phyloP scores from a whole-genome alignment of 108 stramenopile genomes.

The Nannochloropsis oceanica region DNA sequence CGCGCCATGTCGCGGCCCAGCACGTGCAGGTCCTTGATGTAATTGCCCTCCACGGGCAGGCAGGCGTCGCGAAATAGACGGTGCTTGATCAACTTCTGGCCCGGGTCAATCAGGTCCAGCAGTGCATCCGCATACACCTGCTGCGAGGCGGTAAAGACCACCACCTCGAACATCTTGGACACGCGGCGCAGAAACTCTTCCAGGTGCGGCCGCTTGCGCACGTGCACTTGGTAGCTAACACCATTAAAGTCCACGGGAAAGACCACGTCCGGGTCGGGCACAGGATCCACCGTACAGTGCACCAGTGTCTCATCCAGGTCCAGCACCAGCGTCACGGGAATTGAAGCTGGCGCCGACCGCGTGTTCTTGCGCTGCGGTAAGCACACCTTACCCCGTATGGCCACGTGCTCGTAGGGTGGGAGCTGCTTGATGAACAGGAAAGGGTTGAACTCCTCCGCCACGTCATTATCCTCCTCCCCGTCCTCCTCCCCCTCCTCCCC shows the following conservation, averaged over 20 bases:
- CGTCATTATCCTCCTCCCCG: conserved; percentile 47
- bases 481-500: not conserved
- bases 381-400: not conserved
- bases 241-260: conserved; percentile 58
- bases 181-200: conserved; percentile 58
- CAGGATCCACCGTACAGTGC: conserved; percentile 63
- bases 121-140: conserved; percentile 83
- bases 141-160: conserved; percentile 87
- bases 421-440: conserved; percentile 82
- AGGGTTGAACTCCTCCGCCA: conserved; percentile 81
- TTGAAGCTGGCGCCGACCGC: not conserved
- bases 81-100: conserved; percentile 62
- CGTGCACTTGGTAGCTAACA: conserved; percentile 65
- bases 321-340: conserved; percentile 63
- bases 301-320: conserved; percentile 98
- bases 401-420: conserved; percentile 49
- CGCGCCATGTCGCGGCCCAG: conserved; percentile 61
- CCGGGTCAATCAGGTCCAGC: conserved; percentile 84
- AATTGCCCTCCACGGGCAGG: conserved; percentile 43
- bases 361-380: not conserved
- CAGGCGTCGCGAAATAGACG: conserved; percentile 86
- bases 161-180: conserved; percentile 67
- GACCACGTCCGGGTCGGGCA: conserved; percentile 30
- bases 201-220: conserved; percentile 64
- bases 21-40: conserved; percentile 63